These are phyloP conservation scores for Trichophyton simii DNA, from an alignment of 2,329 filamentous ascomycete genomes.

Conservation along the genomic window DNA sequence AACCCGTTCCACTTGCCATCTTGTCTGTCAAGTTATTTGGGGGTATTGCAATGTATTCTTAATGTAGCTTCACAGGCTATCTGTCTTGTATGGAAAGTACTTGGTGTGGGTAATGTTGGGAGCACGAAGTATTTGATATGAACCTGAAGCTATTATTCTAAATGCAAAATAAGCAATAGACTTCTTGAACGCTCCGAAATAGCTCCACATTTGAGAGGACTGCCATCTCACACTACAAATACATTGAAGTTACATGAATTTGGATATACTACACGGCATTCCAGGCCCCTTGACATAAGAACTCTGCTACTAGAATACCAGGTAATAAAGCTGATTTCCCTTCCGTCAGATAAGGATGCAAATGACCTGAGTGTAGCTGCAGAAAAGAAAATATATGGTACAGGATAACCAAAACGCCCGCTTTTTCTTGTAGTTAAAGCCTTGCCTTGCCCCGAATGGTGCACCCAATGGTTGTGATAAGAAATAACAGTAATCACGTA, in stretches of 20 bases:
- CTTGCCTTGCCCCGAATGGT: neutral
- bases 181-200: neutral
- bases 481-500: neutral
- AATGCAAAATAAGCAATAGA: neutral
- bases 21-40: neutral
- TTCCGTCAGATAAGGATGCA: neutral
- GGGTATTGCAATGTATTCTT: neutral
- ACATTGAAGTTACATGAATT: neutral
- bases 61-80: neutral
- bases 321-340: neutral
- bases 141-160: neutral
- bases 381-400: neutral
- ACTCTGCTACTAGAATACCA: neutral
- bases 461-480: neutral
- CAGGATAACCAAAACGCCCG: slow-evolving; percentile 1
- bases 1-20: neutral
- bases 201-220: neutral
- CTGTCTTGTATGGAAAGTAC: neutral
- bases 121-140: neutral
- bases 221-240: neutral
- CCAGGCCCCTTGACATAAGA: neutral
- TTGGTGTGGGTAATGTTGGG: neutral
- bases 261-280: neutral
- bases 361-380: neutral
- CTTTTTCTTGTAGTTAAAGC: slow-evolving; percentile 1